Evolutionary conservation across 768 basidiomycete species (phyloP), one percentile per base, ranked within the genome.

Genomic region (Candolleomyces aberdarensis): DNA sequence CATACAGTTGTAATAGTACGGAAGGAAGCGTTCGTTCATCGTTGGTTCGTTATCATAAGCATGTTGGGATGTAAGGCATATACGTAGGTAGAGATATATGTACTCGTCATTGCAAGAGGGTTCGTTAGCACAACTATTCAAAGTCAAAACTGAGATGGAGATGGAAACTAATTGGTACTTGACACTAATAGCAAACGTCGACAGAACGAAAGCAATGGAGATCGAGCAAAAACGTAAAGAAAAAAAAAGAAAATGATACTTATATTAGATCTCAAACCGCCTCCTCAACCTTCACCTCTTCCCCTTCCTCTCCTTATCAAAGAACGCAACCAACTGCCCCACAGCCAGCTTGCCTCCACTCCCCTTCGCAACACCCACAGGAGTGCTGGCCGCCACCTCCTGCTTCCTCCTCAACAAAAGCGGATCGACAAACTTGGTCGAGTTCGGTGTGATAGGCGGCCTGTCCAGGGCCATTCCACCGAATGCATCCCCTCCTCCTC

Each of bases 291-390:
- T 20, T 54, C 52, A 39, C 32, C 52, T 32, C 32, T 31, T 32
- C 52, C 31, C 26, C 32, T 20, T 32, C 53, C 66, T 65, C 48
- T 64, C 67, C 32, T 74, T 72, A 67, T 93, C 89, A 66, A 94
- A 94, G 73, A 89, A 94, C n/a, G 91, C 91, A 14, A 92, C 89
- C 47, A 94, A 73, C 67, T 93, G 83, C 10, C 86, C 88, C 46
- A 94, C 81, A 0, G 89, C 85, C 14, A 90, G 82, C 75, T 92
- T 92, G 57, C 78, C 84, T 69, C 69, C 65, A 11, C 59, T 83
- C 72, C 78, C 74, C 62, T 66, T 61, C 55, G 62, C 69, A 57
- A 49, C 63, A 57, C 68, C 55, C 50, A 60, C 63, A 44, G 78
- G 79, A 47, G 68, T 76, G 47, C 74, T 67, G 63, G 70, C 69